phyloP scores from a whole-genome alignment of 495 filamentous ascomycete genomes.

The Penicillium lagena region DNA sequence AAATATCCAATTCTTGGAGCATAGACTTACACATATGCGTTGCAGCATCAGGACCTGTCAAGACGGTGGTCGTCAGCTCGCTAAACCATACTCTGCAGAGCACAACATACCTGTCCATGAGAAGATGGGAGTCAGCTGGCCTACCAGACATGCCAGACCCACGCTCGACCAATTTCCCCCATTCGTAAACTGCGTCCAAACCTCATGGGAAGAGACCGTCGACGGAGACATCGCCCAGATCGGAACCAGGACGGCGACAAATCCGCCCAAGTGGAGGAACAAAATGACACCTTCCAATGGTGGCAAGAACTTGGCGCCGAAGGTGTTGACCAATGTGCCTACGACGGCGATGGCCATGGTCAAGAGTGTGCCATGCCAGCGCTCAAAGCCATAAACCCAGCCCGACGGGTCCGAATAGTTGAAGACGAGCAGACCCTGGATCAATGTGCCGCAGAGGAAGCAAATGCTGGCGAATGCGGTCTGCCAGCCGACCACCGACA shows the following conservation, averaged over 20 bases:
- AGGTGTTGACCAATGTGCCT: slow-evolving; percentile 38
- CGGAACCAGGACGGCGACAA: slow-evolving; percentile 43
- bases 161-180: slow-evolving; percentile 37
- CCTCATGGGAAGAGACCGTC: slow-evolving; percentile 15
- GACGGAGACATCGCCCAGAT: slow-evolving; percentile 39
- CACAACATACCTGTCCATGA: slow-evolving; percentile 18
- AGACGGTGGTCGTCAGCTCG: no score
- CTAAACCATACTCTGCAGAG: no score
- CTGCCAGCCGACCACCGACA: slow-evolving; percentile 43
- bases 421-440: slow-evolving; percentile 41
- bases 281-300: slow-evolving; percentile 37
- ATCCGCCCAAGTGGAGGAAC: slow-evolving; percentile 39
- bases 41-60: slow-evolving; percentile 24
- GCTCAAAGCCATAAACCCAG: slow-evolving; percentile 21
- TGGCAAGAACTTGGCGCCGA: slow-evolving; percentile 28
- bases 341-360: slow-evolving; percentile 34
- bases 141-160: slow-evolving; percentile 36
- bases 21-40: slow-evolving; percentile 29
- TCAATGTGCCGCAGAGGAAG: slow-evolving; percentile 36
- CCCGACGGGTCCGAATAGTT: slow-evolving; percentile 29
- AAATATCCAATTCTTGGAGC: no score
- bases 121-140: slow-evolving; percentile 34
- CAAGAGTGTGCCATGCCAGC: slow-evolving; percentile 38
- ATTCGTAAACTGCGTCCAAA: slow-evolving; percentile 43
- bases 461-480: slow-evolving; percentile 27